Evolutionary conservation across 192 early-diverging fungal species (phyloP).

Genomic region (Chytriomyces confervae): DNA sequence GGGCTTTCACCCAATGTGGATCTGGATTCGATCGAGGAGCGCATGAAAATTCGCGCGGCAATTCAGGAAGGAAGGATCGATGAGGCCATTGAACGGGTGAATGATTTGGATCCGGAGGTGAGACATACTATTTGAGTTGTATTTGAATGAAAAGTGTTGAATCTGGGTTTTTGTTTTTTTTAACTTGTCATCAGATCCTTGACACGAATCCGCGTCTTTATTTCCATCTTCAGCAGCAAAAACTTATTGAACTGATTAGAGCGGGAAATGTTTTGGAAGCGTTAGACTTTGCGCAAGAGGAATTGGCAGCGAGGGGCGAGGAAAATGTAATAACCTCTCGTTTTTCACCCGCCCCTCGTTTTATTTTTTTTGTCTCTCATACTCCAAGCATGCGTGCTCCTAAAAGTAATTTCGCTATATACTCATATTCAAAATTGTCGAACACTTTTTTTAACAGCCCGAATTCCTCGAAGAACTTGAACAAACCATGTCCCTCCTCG

Average conservation of each 20-base stretch:
- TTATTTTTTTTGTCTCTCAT: neutral
- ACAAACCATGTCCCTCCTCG: conserved; percentile 94
- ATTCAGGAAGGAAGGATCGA: conserved; percentile 90
- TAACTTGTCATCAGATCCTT: conserved; percentile 68
- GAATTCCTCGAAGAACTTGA: conserved; percentile 96
- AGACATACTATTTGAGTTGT: neutral
- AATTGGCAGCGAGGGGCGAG: conserved; percentile 96
- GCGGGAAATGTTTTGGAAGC: conserved; percentile 80
- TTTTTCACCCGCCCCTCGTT: neutral
- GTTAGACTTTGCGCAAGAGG: conserved; percentile 95
- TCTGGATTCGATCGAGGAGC: conserved; percentile 87
- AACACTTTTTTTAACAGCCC: conserved; percentile 56
- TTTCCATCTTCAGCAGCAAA: conserved; percentile 97
- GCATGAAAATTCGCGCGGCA: conserved; percentile 92
- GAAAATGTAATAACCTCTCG: conserved; percentile 71
- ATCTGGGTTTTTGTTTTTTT: neutral
- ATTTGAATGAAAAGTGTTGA: neutral
- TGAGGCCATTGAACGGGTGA: conserved; percentile 94
- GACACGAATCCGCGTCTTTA: conserved; percentile 93
- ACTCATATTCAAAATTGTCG: neutral
- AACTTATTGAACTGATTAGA: conserved; percentile 94
- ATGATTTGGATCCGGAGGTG: conserved; percentile 98
- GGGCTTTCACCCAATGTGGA: conserved; percentile 82
- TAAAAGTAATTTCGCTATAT: neutral
- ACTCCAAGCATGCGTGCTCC: neutral